Evolutionary conservation across 139 green algal species (phyloP).

Genomic region (Deuterostichococcus epilithicus): DNA sequence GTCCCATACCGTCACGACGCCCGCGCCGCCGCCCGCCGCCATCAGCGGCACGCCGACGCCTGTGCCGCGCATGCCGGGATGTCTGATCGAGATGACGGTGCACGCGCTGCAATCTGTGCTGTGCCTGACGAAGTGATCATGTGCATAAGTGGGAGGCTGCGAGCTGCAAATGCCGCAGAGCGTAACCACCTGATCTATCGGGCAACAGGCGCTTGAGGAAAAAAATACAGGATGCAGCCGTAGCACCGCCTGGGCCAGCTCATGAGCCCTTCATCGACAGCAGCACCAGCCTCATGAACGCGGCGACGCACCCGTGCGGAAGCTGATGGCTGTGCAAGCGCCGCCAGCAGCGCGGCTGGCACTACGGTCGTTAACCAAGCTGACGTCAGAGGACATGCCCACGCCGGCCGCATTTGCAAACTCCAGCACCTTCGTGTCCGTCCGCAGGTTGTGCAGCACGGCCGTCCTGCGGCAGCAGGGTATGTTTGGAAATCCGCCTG

Average conservation of each 20-base stretch:
- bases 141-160: no score
- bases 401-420: conserved; percentile 72
- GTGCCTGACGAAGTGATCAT: no score
- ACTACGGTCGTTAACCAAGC: conserved; percentile 6
- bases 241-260: not conserved
- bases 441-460: conserved; percentile 80
- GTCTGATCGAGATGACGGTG: no score
- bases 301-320: conserved; percentile 45
- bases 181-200: no score
- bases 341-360: conserved; percentile 19
- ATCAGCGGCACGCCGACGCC: conserved; percentile 69
- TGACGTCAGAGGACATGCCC: conserved; percentile 25
- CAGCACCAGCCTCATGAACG: no score
- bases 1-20: conserved; percentile 89
- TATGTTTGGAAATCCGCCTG: no score
- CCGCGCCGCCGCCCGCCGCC: conserved; percentile 65
- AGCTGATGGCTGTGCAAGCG: conserved; percentile 48
- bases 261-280: no score
- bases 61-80: no score
- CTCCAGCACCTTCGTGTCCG: conserved; percentile 50
- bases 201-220: no score
- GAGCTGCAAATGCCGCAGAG: no score
- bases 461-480: conserved; percentile 61
- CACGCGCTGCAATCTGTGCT: no score
- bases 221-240: not conserved